Evolutionary conservation across 257 asterid genomes (phyloP).

Genomic region (Solanum etuberosum): DNA sequence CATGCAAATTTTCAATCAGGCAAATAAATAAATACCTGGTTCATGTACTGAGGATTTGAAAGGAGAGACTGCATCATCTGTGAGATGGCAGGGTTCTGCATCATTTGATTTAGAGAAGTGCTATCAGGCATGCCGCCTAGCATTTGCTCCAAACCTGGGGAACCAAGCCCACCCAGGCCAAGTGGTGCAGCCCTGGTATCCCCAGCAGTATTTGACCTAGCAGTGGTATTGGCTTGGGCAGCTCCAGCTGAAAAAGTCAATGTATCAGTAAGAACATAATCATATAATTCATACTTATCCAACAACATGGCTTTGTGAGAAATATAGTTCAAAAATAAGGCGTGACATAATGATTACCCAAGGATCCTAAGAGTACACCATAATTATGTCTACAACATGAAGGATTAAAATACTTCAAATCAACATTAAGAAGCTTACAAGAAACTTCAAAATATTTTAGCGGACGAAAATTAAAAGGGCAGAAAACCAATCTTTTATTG

Average conservation of each 20-base stretch:
- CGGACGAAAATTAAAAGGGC: background rate
- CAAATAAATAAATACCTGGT: conserved; percentile 28
- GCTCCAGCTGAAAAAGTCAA: conserved; percentile 29
- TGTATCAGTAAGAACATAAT: background rate
- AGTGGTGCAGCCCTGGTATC: conserved; percentile 19
- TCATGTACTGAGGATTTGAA: conserved; percentile 46
- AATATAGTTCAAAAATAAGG: background rate
- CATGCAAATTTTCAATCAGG: background rate
- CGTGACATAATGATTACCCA: background rate
- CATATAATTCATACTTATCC: background rate
- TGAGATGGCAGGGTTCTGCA: conserved; percentile 46
- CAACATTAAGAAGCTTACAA: background rate
- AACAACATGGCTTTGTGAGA: background rate
- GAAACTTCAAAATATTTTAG: background rate
- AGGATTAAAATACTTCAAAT: background rate
- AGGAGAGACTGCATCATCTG: conserved; percentile 39
- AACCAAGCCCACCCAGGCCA: conserved; percentile 31
- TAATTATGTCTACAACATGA: background rate
- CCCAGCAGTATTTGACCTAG: conserved; percentile 22
- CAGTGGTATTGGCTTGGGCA: conserved; percentile 22
- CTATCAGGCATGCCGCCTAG: conserved; percentile 35
- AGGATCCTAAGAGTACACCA: background rate
- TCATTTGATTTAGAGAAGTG: conserved; percentile 27
- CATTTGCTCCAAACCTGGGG: conserved; percentile 29
- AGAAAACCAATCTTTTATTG: background rate